phyloP scores from a whole-genome alignment of 768 basidiomycete genomes.

The Lactarius sp. region DNA sequence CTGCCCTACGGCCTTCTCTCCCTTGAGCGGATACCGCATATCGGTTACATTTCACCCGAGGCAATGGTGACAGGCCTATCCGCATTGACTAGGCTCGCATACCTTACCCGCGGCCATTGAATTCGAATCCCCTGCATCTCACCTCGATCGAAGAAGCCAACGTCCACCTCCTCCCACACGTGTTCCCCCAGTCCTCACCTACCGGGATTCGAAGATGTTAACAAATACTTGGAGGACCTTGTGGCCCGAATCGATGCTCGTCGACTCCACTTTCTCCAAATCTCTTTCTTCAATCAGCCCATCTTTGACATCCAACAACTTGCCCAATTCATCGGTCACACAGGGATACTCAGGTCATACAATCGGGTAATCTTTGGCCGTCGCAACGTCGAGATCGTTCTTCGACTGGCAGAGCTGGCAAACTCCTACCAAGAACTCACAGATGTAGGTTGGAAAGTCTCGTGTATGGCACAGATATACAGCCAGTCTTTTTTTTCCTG shows the following conservation, averaged over 20 bases:
- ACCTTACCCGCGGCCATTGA: not conserved
- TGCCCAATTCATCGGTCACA: not conserved
- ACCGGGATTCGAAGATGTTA: not conserved
- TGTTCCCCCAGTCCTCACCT: not conserved
- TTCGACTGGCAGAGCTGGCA: not conserved
- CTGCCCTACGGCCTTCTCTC: not conserved
- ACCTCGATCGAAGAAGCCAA: not conserved
- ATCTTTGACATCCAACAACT: not conserved
- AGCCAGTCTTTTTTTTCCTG: not conserved
- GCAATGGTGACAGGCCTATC: not conserved
- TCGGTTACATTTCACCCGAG: conserved; percentile 1
- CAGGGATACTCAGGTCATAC: not conserved
- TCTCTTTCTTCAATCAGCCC: not conserved
- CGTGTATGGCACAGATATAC: not conserved
- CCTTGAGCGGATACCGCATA: not conserved
- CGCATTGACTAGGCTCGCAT: not conserved
- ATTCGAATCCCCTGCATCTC: not conserved
- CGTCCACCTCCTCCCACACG: not conserved
- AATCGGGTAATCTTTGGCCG: not conserved
- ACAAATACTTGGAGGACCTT: conserved; percentile 10
- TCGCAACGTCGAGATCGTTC: not conserved
- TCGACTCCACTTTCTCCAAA: not conserved
- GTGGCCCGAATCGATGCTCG: conserved; percentile 1
- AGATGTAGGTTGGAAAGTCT: not conserved
- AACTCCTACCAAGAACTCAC: not conserved